A percentile compares a stretch with the other conserved stretches of the same genome.
phyloP scores from a whole-genome alignment of 2,329 filamentous ascomycete genomes.

The Botrytis elliptica region DNA sequence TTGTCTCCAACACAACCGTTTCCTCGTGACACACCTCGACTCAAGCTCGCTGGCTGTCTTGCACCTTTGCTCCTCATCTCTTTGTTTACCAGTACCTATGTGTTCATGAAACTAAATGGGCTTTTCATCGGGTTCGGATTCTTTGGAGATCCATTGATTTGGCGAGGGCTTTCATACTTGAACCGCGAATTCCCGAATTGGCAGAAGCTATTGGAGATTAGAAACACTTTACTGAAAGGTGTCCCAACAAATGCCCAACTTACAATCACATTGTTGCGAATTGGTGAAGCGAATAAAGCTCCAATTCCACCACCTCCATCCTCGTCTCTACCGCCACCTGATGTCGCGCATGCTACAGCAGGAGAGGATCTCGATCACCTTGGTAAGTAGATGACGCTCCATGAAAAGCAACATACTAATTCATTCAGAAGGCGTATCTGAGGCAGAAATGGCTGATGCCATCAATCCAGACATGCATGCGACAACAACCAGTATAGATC shows the following conservation, averaged over 20 bases:
- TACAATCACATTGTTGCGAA: conserved; percentile 74
- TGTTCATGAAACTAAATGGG: conserved; percentile 62
- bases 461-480: conserved; percentile 45
- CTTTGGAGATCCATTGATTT: conserved; percentile 76
- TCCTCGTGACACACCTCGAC: conserved; percentile 50
- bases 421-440: conserved; percentile 32
- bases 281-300: conserved; percentile 78
- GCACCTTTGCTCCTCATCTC: conserved; percentile 53
- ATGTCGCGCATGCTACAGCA: conserved; percentile 45
- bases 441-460: conserved; percentile 35
- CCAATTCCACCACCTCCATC: conserved; percentile 69
- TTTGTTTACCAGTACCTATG: conserved; percentile 55
- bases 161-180: conserved; percentile 56
- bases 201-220: conserved; percentile 71
- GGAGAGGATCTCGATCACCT: conserved; percentile 52
- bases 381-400: conserved; percentile 42
- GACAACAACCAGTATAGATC: conserved; percentile 26
- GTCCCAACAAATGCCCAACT: conserved; percentile 86
- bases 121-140: conserved; percentile 72
- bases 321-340: conserved; percentile 40
- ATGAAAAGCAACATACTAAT: conserved; percentile 21
- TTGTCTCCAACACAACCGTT: conserved; percentile 65
- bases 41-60: conserved; percentile 55
- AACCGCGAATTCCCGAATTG: conserved; percentile 67
- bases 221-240: conserved; percentile 75